These are phyloP conservation scores for Venturiaceae sp. DNA, from an alignment of 2,329 filamentous ascomycete genomes.

Conservation along the genomic window DNA sequence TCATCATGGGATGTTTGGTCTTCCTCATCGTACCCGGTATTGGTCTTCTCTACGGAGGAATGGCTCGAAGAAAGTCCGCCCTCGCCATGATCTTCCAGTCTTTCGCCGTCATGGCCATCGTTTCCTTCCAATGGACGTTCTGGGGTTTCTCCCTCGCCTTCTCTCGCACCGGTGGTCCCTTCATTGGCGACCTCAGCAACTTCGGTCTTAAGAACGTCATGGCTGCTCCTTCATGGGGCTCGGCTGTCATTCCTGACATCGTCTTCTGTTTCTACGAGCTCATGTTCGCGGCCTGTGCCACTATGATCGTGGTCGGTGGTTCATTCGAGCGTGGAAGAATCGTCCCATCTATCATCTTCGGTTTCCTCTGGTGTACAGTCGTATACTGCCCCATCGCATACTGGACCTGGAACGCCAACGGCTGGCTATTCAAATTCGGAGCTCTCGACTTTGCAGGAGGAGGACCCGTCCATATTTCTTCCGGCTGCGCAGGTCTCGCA, in stretches of 20 bases:
- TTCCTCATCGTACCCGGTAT: conserved; percentile 59
- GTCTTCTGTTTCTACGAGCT: conserved; percentile 58
- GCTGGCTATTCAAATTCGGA: conserved; percentile 53
- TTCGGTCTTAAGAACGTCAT: conserved; percentile 52
- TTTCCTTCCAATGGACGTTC: conserved; percentile 8
- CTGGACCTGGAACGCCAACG: conserved; percentile 57
- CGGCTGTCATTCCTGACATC: conserved; percentile 50
- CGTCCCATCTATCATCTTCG: conserved; percentile 52
- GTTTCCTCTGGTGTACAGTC: conserved; percentile 53
- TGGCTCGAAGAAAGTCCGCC: conserved; percentile 52
- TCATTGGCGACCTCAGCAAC: conserved; percentile 53
- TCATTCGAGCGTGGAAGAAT: conserved; percentile 56
- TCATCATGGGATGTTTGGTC: conserved; percentile 30
- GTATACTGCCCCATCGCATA: conserved; percentile 54
- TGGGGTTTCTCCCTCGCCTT: conserved; percentile 39
- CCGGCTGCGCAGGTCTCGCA: conserved; percentile 50
- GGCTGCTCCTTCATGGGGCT: conserved; percentile 50
- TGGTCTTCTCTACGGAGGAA: conserved; percentile 53
- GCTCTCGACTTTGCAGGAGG: conserved; percentile 51
- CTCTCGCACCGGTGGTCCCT: conserved; percentile 47
- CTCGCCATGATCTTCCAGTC: conserved; percentile 53
- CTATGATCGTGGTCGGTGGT: conserved; percentile 55
- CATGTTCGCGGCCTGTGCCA: conserved; percentile 52
- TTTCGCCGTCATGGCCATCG: conserved; percentile 46
- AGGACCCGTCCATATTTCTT: conserved; percentile 54